These are phyloP conservation scores for Sclerotinia borealis DNA, from an alignment of 2,329 filamentous ascomycete species.

Conservation along the genomic window DNA sequence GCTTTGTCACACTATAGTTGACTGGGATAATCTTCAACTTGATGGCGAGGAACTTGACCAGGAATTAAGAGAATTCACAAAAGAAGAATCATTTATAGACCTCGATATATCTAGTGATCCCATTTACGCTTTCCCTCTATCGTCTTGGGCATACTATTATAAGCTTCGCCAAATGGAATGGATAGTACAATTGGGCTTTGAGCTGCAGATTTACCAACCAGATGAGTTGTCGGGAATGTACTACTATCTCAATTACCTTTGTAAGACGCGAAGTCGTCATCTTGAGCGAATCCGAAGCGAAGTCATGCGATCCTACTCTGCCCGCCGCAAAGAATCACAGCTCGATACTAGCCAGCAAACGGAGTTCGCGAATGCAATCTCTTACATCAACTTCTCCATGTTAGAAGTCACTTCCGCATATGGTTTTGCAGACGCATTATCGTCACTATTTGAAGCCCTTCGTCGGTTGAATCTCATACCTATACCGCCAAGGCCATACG, in stretches of 20 bases:
- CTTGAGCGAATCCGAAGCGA: slow-evolving; percentile 68
- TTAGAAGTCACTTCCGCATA: slow-evolving; percentile 59
- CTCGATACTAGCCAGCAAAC: slow-evolving; percentile 30
- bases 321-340: slow-evolving; percentile 12
- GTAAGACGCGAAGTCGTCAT: slow-evolving; percentile 56
- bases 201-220: slow-evolving; percentile 80
- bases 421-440: slow-evolving; percentile 45
- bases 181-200: slow-evolving; percentile 87
- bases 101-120: slow-evolving; percentile 44
- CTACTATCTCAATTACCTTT: slow-evolving; percentile 74
- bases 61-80: slow-evolving; percentile 54
- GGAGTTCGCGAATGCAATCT: slow-evolving; percentile 42
- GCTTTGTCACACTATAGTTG: slow-evolving; percentile 74
- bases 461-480: slow-evolving; percentile 35
- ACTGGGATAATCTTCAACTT: slow-evolving; percentile 78
- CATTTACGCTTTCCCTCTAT: slow-evolving; percentile 65
- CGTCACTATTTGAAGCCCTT: slow-evolving; percentile 49
- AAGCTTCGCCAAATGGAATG: slow-evolving; percentile 85
- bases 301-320: slow-evolving; percentile 35
- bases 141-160: slow-evolving; percentile 84
- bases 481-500: slow-evolving; percentile 44
- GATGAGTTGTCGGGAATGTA: slow-evolving; percentile 88
- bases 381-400: slow-evolving; percentile 53
- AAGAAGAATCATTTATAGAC: slow-evolving; percentile 53
- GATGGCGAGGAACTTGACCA: slow-evolving; percentile 75